phyloP scores from a whole-genome alignment of 176 grass and related monocot species.

The Bonia amplexicaulis region DNA sequence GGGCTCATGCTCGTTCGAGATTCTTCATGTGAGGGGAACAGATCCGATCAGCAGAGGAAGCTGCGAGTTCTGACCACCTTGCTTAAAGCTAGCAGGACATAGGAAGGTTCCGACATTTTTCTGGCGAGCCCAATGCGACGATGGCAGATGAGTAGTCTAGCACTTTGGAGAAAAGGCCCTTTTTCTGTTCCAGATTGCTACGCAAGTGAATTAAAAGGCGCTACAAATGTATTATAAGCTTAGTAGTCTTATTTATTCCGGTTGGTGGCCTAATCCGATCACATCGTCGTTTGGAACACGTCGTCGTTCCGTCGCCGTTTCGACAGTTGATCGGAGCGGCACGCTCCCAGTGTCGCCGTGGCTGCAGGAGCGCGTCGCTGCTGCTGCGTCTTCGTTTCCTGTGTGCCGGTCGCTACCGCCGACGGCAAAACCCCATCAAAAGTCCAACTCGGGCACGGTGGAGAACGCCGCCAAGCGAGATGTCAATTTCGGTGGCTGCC shows the following conservation, averaged over 20 bases:
- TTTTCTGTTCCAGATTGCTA: background rate
- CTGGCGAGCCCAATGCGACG: background rate
- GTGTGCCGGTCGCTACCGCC: background rate
- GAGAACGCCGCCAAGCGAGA: slow-evolving; percentile 4
- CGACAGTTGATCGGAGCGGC: background rate
- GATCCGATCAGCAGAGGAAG: background rate
- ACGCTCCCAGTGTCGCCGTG: background rate
- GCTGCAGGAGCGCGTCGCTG: background rate
- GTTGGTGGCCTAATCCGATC: background rate
- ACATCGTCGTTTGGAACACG: background rate
- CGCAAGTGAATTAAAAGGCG: background rate
- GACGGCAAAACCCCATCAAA: background rate
- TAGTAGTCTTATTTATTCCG: background rate
- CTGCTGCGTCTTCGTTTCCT: background rate
- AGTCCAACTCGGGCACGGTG: background rate
- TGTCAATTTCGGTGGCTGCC: slow-evolving; percentile 20
- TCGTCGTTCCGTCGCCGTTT: background rate
- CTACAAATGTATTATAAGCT: background rate
- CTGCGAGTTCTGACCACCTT: background rate
- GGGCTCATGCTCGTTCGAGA: background rate
- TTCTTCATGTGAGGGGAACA: background rate
- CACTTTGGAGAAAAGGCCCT: background rate
- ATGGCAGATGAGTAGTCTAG: slow-evolving; percentile 19
- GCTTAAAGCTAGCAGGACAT: background rate
- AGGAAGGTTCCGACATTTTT: slow-evolving; percentile 22